These are phyloP conservation scores for Leccinum pachyderme DNA, from an alignment of 1,284 basidiomycete genomes.

Conservation along the genomic window DNA sequence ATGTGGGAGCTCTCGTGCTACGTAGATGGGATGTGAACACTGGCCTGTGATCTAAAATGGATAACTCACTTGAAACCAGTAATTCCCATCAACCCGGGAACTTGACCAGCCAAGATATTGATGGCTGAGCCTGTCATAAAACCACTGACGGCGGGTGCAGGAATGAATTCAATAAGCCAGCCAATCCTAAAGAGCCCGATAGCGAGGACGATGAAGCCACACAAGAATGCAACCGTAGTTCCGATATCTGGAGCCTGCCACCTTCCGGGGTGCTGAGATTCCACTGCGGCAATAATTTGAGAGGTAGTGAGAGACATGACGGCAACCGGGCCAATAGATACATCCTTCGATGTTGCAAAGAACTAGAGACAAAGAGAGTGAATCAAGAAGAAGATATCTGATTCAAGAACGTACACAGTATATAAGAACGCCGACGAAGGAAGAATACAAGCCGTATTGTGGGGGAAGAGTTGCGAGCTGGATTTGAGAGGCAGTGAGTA, in stretches of 20 bases:
- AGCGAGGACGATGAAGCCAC: conserved; percentile 90
- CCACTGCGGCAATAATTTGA: conserved; percentile 73
- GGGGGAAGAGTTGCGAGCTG: conserved; percentile 83
- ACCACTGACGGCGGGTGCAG: conserved; percentile 87
- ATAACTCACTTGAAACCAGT: conserved; percentile 71
- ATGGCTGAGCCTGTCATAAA: conserved; percentile 93
- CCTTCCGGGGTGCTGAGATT: conserved; percentile 47
- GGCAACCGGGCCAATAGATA: conserved; percentile 94
- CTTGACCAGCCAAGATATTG: conserved; percentile 82
- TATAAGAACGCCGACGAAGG: conserved; percentile 84
- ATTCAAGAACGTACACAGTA: conserved; percentile 64
- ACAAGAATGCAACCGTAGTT: conserved; percentile 82
- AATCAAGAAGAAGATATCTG: conserved; percentile 9
- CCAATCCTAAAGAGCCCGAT: conserved; percentile 92
- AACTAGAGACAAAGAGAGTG: conserved; percentile 45
- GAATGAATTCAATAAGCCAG: conserved; percentile 96
- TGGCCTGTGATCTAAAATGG: background rate
- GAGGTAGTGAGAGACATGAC: conserved; percentile 96
- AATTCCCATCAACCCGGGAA: conserved; percentile 85
- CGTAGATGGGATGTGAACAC: conserved; percentile 5
- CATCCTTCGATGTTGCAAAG: conserved; percentile 94
- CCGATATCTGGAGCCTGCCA: conserved; percentile 79
- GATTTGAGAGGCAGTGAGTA: conserved; percentile 1
- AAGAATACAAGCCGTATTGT: conserved; percentile 94
- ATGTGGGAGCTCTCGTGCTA: conserved; percentile 84